Evolutionary conservation across 257 asterid species (phyloP).

Genomic region (Solanum ossicruentum): DNA sequence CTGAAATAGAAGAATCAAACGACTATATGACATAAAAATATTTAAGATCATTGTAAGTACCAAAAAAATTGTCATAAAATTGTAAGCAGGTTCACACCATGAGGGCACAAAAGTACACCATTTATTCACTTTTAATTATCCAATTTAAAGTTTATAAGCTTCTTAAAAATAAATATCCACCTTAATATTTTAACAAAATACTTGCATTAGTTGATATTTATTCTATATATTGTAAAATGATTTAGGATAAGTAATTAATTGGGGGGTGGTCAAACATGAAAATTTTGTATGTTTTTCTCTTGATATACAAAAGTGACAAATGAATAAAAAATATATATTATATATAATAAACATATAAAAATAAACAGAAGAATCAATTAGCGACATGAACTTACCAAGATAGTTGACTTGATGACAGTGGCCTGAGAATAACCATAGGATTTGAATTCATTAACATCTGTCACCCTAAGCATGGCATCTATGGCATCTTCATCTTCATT

Average conservation of each 20-base stretch:
- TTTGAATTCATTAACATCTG: slow-evolving; percentile 12
- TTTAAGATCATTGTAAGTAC: not conserved
- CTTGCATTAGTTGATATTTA: too few relatives aligned
- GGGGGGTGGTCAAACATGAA: too few relatives aligned
- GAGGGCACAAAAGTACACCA: not conserved
- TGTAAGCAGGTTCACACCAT: not conserved
- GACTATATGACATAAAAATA: not conserved
- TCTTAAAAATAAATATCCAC: too few relatives aligned
- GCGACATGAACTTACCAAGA: slow-evolving; percentile 12
- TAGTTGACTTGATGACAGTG: not conserved
- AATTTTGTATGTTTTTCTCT: too few relatives aligned
- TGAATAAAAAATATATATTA: not conserved
- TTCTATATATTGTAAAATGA: too few relatives aligned
- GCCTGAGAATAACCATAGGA: not conserved
- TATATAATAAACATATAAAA: not conserved
- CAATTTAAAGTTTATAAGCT: not conserved
- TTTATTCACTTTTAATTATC: not conserved
- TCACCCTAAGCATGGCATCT: slow-evolving; percentile 33
- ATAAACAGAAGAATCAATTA: too few relatives aligned
- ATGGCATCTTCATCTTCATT: slow-evolving; percentile 32
- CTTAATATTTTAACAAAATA: too few relatives aligned
- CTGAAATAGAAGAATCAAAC: too few relatives aligned
- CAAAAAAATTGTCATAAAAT: not conserved
- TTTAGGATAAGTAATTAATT: too few relatives aligned
- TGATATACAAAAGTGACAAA: not conserved